A percentile compares a stretch with the other conserved stretches of the same genome.
Evolutionary conservation across 1,284 basidiomycete species (phyloP).

Genomic region (Prillingera fragicola): DNA sequence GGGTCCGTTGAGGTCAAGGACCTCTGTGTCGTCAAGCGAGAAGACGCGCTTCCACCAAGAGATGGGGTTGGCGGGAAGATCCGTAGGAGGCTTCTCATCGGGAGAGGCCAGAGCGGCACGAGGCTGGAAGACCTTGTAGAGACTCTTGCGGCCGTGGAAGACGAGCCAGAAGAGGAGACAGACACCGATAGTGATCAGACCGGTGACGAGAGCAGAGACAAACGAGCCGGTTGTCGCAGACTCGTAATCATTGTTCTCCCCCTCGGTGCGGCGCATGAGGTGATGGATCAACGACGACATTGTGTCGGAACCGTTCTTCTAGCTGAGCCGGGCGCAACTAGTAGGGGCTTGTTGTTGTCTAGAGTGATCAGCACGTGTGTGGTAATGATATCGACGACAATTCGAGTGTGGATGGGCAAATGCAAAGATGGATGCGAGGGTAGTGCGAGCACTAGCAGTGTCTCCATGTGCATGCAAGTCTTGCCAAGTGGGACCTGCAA

Average conservation of each 20-base stretch:
- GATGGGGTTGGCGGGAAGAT: constrained; percentile 9
- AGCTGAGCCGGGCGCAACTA: no score
- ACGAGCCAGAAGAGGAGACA: constrained; percentile 34
- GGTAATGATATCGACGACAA: background rate
- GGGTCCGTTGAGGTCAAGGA: constrained; percentile 65
- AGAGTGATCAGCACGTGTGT: background rate
- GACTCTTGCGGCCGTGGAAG: constrained; percentile 29
- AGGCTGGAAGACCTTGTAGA: constrained; percentile 40
- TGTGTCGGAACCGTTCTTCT: no score
- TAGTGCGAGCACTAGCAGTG: no score
- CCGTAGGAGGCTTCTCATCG: constrained; percentile 28
- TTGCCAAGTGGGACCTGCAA: no score
- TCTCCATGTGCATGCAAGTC: no score
- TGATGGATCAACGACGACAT: no score
- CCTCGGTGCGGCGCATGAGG: no score
- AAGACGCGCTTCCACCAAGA: constrained; percentile 40
- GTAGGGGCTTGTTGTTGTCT: no score
- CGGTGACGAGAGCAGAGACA: constrained; percentile 43
- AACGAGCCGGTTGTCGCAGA: constrained; percentile 36
- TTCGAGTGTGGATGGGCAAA: background rate
- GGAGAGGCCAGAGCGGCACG: no score
- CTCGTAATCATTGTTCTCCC: no score
- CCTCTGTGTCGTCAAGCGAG: constrained; percentile 30
- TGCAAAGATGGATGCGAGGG: no score
- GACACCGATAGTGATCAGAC: constrained; percentile 37